Evolutionary conservation across 768 basidiomycete genomes (phyloP).

Genomic region (Exsudoporus frostii): DNA sequence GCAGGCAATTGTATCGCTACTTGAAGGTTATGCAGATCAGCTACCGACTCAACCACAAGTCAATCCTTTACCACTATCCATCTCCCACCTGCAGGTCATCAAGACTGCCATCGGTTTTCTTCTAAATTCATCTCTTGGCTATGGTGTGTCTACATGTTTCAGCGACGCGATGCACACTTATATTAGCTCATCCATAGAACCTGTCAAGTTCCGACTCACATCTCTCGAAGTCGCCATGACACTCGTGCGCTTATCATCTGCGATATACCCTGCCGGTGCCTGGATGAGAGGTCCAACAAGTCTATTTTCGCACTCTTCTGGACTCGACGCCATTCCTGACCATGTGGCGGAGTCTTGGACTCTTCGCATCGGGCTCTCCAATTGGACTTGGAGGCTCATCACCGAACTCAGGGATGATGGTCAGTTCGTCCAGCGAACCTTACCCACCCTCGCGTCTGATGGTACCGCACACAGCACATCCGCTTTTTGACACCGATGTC

Average conservation of each 20-base stretch:
- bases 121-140: slow-evolving; percentile 74
- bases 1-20: slow-evolving; percentile 59
- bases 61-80: slow-evolving; percentile 49
- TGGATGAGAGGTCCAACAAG: slow-evolving; percentile 46
- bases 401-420: slow-evolving; percentile 71
- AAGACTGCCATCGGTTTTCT: slow-evolving; percentile 78
- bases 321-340: slow-evolving; percentile 21
- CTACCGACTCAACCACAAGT: slow-evolving; percentile 38
- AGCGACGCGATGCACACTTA: background rate
- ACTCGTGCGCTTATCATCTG: slow-evolving; percentile 61
- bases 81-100: slow-evolving; percentile 66
- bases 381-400: slow-evolving; percentile 79
- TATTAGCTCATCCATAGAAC: slow-evolving; percentile 43
- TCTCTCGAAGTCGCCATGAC: slow-evolving; percentile 67
- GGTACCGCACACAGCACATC: slow-evolving; percentile 42
- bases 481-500: slow-evolving; percentile 58
- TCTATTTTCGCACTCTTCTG: slow-evolving; percentile 21
- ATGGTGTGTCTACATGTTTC: slow-evolving; percentile 47
- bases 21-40: slow-evolving; percentile 58
- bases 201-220: slow-evolving; percentile 64
- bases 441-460: background rate
- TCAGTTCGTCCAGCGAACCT: slow-evolving; percentile 30
- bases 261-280: slow-evolving; percentile 69
- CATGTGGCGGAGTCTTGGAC: slow-evolving; percentile 56
- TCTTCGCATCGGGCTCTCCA: slow-evolving; percentile 59